A percentile compares a stretch with the other conserved stretches of the same genome.
Conservation (phyloP, 2,329 filamentous ascomycete species). For the Tolypocladium capitatum region DNA sequence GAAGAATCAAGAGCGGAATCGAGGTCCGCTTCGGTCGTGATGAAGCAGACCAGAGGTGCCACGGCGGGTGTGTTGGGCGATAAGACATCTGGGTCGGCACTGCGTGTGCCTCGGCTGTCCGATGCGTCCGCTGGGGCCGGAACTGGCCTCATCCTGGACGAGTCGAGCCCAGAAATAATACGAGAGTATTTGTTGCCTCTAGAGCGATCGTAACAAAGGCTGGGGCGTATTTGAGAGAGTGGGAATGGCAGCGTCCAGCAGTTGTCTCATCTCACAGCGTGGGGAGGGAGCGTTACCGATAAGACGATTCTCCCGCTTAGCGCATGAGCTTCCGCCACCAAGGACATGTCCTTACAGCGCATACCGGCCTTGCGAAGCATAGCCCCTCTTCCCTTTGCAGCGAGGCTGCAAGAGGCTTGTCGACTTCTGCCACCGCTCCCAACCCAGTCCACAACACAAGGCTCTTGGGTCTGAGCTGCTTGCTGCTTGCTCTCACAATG, state of each 20-base stretch:
- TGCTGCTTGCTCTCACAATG: constrained; percentile 39
- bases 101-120: neutral
- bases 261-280: neutral
- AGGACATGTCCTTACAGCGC: neutral
- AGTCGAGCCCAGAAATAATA: neutral
- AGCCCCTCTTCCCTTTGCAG: constrained; percentile 2
- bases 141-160: constrained; percentile 8
- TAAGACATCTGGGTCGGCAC: constrained; percentile 3
- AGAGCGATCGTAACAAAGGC: neutral
- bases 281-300: neutral
- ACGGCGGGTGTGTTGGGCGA: constrained; percentile 7
- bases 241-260: neutral
- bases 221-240: neutral
- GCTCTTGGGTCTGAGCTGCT: neutral
- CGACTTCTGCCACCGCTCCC: neutral
- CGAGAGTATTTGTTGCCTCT: neutral
- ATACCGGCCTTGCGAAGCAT: constrained; percentile 2
- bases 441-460: neutral
- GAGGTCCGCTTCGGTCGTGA: constrained; percentile 21
- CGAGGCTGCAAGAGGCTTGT: neutral
- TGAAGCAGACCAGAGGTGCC: constrained; percentile 19
- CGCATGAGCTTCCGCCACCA: neutral
- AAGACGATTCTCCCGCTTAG: neutral
- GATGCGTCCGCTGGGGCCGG: constrained; percentile 4
- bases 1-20: constrained; percentile 9